phyloP scores from a whole-genome alignment of 108 stramenopile genomes.

The Skeletonema menzelii region DNA sequence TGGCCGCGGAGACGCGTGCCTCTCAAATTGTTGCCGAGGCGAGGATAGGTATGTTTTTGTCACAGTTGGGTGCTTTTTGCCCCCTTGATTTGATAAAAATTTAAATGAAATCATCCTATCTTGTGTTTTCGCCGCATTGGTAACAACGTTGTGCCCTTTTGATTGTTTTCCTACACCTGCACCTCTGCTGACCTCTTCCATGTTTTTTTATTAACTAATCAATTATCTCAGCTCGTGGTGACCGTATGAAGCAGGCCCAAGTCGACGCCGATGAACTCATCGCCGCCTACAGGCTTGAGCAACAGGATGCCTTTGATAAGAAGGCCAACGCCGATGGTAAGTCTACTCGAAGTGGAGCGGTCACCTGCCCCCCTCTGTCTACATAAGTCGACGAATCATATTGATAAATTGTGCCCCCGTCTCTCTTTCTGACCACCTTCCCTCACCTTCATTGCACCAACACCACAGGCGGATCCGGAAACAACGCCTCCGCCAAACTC shows the following conservation, averaged over 20 bases:
- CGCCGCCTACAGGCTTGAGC: conserved; percentile 82
- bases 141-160: neutral
- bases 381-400: too few species aligned
- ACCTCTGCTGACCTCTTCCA: neutral
- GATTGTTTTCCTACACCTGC: neutral
- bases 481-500: conserved; percentile 75
- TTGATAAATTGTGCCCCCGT: neutral
- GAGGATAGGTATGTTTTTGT: conserved; percentile 84
- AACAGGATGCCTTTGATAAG: conserved; percentile 92
- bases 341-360: neutral
- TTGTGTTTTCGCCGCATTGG: neutral
- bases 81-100: neutral
- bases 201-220: neutral
- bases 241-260: conserved; percentile 94
- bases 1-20: conserved; percentile 93
- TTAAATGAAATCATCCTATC: neutral
- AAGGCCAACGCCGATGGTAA: conserved; percentile 57
- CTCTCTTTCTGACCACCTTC: neutral
- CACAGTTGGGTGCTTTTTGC: too few species aligned
- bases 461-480: conserved; percentile 73
- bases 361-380: neutral
- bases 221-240: conserved; percentile 72
- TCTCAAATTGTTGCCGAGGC: conserved; percentile 95
- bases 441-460: neutral
- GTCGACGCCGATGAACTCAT: conserved; percentile 85